phyloP scores from a whole-genome alignment of 257 asterid species.

The Plantago ovata region DNA sequence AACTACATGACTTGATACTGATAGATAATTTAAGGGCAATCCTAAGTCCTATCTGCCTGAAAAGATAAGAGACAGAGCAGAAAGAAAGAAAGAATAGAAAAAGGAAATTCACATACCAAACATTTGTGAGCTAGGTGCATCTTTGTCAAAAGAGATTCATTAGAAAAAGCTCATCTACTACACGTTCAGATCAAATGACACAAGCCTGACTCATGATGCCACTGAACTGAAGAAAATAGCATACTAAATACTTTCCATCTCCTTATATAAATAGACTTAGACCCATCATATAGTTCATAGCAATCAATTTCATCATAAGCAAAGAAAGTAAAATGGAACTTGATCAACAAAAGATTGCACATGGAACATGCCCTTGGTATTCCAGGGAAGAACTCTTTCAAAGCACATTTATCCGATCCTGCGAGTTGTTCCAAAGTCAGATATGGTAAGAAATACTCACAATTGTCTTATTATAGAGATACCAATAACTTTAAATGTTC shows the following conservation, averaged over 20 bases:
- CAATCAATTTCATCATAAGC: neutral
- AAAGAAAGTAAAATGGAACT: slow-evolving; percentile 19
- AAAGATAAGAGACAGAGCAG: too few relatives aligned
- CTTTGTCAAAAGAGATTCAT: neutral
- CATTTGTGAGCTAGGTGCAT: too few relatives aligned
- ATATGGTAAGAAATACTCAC: slow-evolving; percentile 18
- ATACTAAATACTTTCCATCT: neutral
- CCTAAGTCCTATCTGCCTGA: too few relatives aligned
- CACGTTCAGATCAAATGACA: neutral
- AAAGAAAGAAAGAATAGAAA: too few relatives aligned
- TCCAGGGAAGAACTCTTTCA: slow-evolving; percentile 25
- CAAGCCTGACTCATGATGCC: neutral
- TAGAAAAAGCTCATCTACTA: neutral
- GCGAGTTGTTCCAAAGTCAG: slow-evolving; percentile 34
- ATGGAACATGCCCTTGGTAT: slow-evolving; percentile 29
- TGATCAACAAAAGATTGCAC: slow-evolving; percentile 18
- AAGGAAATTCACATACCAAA: too few relatives aligned
- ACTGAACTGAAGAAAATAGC: neutral
- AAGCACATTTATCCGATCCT: slow-evolving; percentile 20
- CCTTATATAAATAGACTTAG: neutral
- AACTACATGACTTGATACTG: too few relatives aligned
- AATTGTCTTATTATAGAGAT: neutral
- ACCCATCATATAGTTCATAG: neutral
- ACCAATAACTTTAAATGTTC: neutral
- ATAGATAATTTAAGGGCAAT: too few relatives aligned